Evolutionary conservation across 352 stramenopile genomes (phyloP), one percentile per base, ranked within the genome.

Genomic region (Phytophthora tubulina): DNA sequence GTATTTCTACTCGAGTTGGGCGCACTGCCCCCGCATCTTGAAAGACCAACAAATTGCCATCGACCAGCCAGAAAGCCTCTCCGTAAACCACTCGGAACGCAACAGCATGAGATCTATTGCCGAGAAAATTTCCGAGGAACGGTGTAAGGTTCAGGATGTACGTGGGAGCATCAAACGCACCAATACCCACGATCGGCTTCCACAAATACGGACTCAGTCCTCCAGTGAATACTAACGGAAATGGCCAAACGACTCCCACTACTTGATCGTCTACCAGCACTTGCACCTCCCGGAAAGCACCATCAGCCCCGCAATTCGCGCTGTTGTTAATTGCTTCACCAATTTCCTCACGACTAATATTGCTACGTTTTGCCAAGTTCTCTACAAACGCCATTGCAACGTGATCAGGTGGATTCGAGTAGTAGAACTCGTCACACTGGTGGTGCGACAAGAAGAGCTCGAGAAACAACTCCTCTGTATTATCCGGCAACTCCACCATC

Each of bases 391-490:
- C 21, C 27, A 45, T 41, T 0, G 62, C 30, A 3, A 63, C 63
- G 10, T 75, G 61, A 31, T 70, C 67, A 1, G 85, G 82, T 6
- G 84, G 78, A 44, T 95, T 95, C 3, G 79, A 67, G 70, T 94
- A 95, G 63, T 79, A 88, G 56, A 93, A 93, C 70, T 93, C 85
- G 73, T 93, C 85, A 63, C 85, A 93, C 56, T 90, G 81, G 64
- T 93, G 85, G 62, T 93, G 85, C 64, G 81, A 89, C 10, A 89
- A 69, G 53, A 90, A 90, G 44, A 93, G 62, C 56, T 93, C 85
- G 27, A 93, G 64, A 61, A 86, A 90, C 27, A 93, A 63, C 61
- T 90, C 80, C 32, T 89, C 85, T 0, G 84, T 86, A 72, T 91
- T 93, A 42, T 63, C 59, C 10, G 85, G 85, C 27, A 93, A 30